phyloP scores from a whole-genome alignment of 306 rosid species.

The Quercus alba region DNA sequence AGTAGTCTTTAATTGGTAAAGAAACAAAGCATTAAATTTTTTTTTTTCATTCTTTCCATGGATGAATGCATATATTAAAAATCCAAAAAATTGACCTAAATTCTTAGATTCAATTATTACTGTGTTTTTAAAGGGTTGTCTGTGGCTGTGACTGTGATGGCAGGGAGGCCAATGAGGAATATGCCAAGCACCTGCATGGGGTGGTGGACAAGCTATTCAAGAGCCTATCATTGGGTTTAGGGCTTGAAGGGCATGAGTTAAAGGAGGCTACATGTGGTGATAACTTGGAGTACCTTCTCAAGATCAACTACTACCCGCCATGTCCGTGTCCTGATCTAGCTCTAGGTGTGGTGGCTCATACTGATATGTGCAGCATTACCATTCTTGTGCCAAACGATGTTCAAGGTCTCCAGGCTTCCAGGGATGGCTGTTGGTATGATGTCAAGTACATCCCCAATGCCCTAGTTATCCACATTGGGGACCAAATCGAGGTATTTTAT shows the following conservation, averaged over 20 bases:
- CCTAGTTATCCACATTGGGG: slow-evolving; percentile 69
- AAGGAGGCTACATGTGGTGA: slow-evolving; percentile 57
- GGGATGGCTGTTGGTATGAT: slow-evolving; percentile 63
- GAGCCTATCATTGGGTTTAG: slow-evolving; percentile 51
- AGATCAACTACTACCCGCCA: slow-evolving; percentile 86
- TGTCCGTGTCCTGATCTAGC: slow-evolving; percentile 77
- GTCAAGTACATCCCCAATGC: slow-evolving; percentile 73
- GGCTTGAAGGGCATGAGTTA: slow-evolving; percentile 56
- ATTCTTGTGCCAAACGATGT: slow-evolving; percentile 73
- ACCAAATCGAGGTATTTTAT: slow-evolving; percentile 60
- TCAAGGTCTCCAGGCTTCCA: slow-evolving; percentile 73
- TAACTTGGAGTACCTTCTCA: slow-evolving; percentile 45
- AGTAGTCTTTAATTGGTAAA: no score
- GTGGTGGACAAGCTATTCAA: slow-evolving; percentile 56
- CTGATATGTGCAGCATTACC: slow-evolving; percentile 66
- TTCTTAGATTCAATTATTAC: no score
- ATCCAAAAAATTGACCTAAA: no score
- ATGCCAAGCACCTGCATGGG: slow-evolving; percentile 34
- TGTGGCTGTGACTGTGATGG: neutral
- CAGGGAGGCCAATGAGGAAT: slow-evolving; percentile 67
- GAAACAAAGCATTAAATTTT: no score
- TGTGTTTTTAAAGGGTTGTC: neutral
- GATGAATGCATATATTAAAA: no score
- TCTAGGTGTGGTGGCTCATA: slow-evolving; percentile 69
- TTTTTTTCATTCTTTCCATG: no score